Evolutionary conservation across 1,284 basidiomycete genomes (phyloP).

Genomic region (Sanghuangporus weigelae): DNA sequence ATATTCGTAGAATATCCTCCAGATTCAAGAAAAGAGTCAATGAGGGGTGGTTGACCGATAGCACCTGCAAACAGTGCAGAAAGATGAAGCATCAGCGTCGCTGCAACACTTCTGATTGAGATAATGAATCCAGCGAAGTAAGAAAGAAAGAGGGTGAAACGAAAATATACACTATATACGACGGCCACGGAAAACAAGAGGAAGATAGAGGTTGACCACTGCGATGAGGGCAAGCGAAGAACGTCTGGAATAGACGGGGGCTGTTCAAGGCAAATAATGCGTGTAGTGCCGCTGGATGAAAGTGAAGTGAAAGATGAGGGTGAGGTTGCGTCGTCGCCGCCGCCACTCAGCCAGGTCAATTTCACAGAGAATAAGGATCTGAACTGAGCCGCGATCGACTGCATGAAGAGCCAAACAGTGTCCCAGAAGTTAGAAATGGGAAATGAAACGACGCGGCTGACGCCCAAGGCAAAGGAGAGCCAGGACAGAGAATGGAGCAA

Average conservation of each 20-base stretch:
- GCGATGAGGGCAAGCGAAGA: background rate
- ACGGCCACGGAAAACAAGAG: background rate
- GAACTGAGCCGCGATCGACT: background rate
- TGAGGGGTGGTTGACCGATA: background rate
- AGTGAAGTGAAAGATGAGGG: background rate
- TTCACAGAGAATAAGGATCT: background rate
- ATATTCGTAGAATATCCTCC: background rate
- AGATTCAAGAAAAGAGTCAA: background rate
- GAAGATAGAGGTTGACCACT: background rate
- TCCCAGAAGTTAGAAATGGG: background rate
- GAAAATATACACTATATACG: background rate
- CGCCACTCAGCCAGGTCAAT: background rate
- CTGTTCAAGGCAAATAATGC: background rate
- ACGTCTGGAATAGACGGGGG: background rate
- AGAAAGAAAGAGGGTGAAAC: background rate
- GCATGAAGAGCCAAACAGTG: background rate
- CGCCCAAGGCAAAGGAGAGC: background rate
- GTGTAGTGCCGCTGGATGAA: background rate
- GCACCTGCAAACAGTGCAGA: background rate
- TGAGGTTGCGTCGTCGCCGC: background rate
- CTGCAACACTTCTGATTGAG: background rate
- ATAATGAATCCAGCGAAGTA: background rate
- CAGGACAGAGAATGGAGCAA: background rate
- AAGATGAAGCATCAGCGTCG: background rate
- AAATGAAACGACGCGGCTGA: background rate